Evolutionary conservation across 2,329 filamentous ascomycete genomes (phyloP).

Genomic region (Chrysoporthe deuterocubensis): DNA sequence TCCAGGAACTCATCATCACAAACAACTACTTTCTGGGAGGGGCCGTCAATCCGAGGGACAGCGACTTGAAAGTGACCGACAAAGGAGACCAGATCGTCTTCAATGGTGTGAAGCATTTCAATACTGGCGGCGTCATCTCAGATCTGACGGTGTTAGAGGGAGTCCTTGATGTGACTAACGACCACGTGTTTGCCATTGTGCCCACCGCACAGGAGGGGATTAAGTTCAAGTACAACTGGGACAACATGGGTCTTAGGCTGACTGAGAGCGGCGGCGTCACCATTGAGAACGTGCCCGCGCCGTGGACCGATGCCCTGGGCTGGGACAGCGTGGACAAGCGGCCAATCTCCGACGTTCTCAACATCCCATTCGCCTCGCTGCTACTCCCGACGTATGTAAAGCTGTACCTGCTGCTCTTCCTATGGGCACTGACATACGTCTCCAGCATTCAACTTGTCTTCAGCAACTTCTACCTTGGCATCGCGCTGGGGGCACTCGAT

Average conservation of each 20-base stretch:
- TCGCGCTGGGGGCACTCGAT: slow-evolving; percentile 61
- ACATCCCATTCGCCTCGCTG: slow-evolving; percentile 59
- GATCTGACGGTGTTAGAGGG: slow-evolving; percentile 70
- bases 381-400: slow-evolving; percentile 58
- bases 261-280: slow-evolving; percentile 67
- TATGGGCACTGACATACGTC: neutral
- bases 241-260: slow-evolving; percentile 65
- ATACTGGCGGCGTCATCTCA: slow-evolving; percentile 68
- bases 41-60: slow-evolving; percentile 68
- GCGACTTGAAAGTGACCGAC: slow-evolving; percentile 59
- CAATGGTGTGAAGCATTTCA: slow-evolving; percentile 68
- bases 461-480: slow-evolving; percentile 68
- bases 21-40: slow-evolving; percentile 71
- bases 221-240: slow-evolving; percentile 64
- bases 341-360: slow-evolving; percentile 53
- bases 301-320: slow-evolving; percentile 66
- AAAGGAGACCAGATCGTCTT: slow-evolving; percentile 61
- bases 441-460: slow-evolving; percentile 67
- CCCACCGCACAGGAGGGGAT: slow-evolving; percentile 62
- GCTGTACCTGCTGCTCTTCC: neutral
- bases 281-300: slow-evolving; percentile 59
- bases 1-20: slow-evolving; percentile 59
- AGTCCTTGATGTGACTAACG: slow-evolving; percentile 57
- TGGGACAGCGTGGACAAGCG: slow-evolving; percentile 57
- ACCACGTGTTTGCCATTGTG: slow-evolving; percentile 67